These are phyloP conservation scores for Capsella bursapastoris DNA, from an alignment of 345 rosid genomes.

Conservation along the genomic window DNA sequence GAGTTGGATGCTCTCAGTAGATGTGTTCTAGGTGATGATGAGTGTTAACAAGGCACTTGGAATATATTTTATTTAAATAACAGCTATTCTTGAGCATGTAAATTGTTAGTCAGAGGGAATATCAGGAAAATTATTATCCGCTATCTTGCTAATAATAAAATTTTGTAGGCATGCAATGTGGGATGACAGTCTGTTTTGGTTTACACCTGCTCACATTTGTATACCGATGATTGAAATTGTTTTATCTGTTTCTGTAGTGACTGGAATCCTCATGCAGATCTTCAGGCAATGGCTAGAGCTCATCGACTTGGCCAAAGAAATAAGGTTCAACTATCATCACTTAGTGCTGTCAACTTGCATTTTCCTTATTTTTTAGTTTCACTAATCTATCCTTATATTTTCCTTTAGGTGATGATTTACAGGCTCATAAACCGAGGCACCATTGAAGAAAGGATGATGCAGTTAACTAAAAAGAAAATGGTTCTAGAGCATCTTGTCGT, in stretches of 20 bases:
- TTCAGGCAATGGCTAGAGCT: slow-evolving; percentile 99
- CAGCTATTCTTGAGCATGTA: slow-evolving; percentile 5
- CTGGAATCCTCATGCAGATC: slow-evolving; percentile 99
- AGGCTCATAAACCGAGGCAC: slow-evolving; percentile 90
- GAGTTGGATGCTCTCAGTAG: slow-evolving; percentile 10
- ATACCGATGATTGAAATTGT: slow-evolving; percentile 9
- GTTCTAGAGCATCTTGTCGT: slow-evolving; percentile 99
- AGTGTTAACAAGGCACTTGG: not conserved
- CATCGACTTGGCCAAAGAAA: slow-evolving; percentile 99
- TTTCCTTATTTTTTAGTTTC: slow-evolving; percentile 8
- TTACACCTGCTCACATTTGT: slow-evolving; percentile 25
- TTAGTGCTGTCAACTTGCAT: slow-evolving; percentile 10
- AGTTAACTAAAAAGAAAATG: slow-evolving; percentile 99
- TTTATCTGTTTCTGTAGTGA: slow-evolving; percentile 63
- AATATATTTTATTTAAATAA: not conserved
- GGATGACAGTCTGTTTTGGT: slow-evolving; percentile 20
- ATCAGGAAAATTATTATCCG: slow-evolving; percentile 4
- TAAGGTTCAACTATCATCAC: slow-evolving; percentile 60
- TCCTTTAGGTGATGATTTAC: slow-evolving; percentile 87
- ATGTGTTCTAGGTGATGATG: slow-evolving; percentile 17
- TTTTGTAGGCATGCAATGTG: slow-evolving; percentile 13
- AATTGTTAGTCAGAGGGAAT: slow-evolving; percentile 18
- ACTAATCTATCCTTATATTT: slow-evolving; percentile 37
- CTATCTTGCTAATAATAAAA: slow-evolving; percentile 20
- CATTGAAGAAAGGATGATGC: slow-evolving; percentile 99